These are phyloP conservation scores for Thymus mandschuricus DNA, from an alignment of 257 asterid species.

Conservation along the genomic window DNA sequence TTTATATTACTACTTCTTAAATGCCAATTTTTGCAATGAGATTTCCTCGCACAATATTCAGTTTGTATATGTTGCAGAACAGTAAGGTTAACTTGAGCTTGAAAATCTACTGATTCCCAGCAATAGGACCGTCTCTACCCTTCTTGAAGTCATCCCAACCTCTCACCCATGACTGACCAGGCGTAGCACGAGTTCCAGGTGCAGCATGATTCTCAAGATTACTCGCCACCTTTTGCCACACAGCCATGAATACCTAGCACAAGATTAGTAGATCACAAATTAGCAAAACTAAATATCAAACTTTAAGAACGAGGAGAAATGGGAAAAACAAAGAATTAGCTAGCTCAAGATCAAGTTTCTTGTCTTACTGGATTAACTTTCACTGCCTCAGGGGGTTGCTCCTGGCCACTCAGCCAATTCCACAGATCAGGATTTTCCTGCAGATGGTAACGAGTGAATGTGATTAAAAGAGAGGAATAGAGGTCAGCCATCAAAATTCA, in stretches of 20 bases:
- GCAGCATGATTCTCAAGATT: conserved; percentile 68
- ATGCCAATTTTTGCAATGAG: background rate
- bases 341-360: background rate
- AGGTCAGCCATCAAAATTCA: background rate
- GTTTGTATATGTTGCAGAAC: background rate
- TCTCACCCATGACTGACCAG: conserved; percentile 88
- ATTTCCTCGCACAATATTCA: background rate
- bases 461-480: background rate
- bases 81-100: background rate
- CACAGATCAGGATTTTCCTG: conserved; percentile 97
- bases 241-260: conserved; percentile 63
- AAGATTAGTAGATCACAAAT: background rate
- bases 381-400: conserved; percentile 78
- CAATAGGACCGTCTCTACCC: conserved; percentile 67
- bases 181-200: conserved; percentile 75
- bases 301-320: background rate
- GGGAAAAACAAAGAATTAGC: background rate
- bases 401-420: conserved; percentile 91
- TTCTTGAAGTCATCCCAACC: conserved; percentile 96
- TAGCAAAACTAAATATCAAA: too few species aligned
- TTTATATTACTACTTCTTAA: background rate
- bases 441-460: conserved; percentile 13
- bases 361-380: conserved; percentile 68
- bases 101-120: conserved; percentile 74
- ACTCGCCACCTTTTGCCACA: conserved; percentile 63